A percentile compares a stretch with the other conserved stretches of the same genome.
Evolutionary conservation across 1,284 basidiomycete genomes (phyloP).

Genomic region (Ceratobasidium sp.): DNA sequence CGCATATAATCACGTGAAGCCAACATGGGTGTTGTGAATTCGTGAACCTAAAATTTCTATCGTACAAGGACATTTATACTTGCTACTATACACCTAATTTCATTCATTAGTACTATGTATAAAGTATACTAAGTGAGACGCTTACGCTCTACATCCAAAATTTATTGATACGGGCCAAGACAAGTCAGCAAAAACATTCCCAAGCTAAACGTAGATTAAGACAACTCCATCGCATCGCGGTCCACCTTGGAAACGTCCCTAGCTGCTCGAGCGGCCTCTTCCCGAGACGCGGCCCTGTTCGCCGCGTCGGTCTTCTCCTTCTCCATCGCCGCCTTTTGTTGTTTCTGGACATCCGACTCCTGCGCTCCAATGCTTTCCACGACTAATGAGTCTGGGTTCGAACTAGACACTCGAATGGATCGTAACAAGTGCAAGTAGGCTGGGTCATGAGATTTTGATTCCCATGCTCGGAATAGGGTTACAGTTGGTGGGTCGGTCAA

Average conservation of each 20-base stretch:
- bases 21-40: too few species aligned
- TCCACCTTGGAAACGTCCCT: slow-evolving; percentile 49
- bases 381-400: slow-evolving; percentile 59
- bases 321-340: slow-evolving; percentile 45
- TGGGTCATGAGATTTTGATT: slow-evolving; percentile 70
- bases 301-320: slow-evolving; percentile 46
- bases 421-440: slow-evolving; percentile 82
- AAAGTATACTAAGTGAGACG: too few species aligned
- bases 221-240: background rate
- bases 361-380: slow-evolving; percentile 68
- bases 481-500: slow-evolving; percentile 81
- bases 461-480: slow-evolving; percentile 81
- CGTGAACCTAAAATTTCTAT: too few species aligned
- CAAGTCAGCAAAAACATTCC: too few species aligned
- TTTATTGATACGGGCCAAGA: too few species aligned
- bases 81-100: too few species aligned
- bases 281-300: slow-evolving; percentile 41
- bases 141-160: background rate
- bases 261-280: slow-evolving; percentile 27
- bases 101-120: too few species aligned
- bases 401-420: slow-evolving; percentile 78
- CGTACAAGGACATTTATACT: too few species aligned
- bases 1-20: slow-evolving; percentile 21
- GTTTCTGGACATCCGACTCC: slow-evolving; percentile 30
- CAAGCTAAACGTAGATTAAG: too few species aligned